Evolutionary conservation across 306 rosid species (phyloP).

Genomic region (apple (Malus domestica)): ASM211411v1 NC_041798.1:31088501-31089000

Average conservation of each 20-base stretch:
- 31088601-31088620: neutral
- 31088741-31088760: neutral
- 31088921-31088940: neutral
- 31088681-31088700: neutral
- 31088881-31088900: neutral
- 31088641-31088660: neutral
- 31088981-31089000: neutral
- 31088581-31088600: neutral
- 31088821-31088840: neutral
- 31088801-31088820: neutral
- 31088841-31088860: neutral
- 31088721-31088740: neutral
- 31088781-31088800: neutral
- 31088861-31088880: neutral
- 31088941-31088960: neutral
- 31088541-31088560: neutral
- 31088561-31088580: neutral
- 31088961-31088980: neutral
- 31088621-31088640: neutral
- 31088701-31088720: neutral
- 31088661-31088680: neutral
- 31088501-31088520: conserved; percentile 65
- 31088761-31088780: neutral
- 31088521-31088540: conserved; percentile 9
- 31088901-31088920: neutral